These are phyloP conservation scores for Naumovozyma castellii DNA, from an alignment of 805 yeast species.

Conservation along the genomic window DNA sequence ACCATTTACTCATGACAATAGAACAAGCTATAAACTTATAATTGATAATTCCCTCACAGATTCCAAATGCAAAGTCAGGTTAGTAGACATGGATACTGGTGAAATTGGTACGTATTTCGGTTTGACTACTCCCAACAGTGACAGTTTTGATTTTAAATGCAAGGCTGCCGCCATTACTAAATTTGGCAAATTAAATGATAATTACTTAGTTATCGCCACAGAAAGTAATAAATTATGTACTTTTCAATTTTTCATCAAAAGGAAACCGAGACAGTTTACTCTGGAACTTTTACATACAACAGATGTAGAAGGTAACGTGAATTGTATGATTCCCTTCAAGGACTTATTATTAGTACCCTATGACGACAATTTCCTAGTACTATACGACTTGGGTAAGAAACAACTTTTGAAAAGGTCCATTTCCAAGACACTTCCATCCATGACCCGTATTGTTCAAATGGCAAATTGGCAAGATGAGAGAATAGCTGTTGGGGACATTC, in stretches of 20 bases:
- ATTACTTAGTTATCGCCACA: constrained; percentile 41
- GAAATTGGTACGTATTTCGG: neutral
- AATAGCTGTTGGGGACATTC: constrained; percentile 62
- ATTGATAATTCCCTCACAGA: neutral
- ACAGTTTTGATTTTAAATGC: constrained; percentile 5
- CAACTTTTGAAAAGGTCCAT: constrained; percentile 62
- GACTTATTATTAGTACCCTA: constrained; percentile 55
- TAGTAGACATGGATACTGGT: neutral
- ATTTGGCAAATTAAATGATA: constrained; percentile 17
- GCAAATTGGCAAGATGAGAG: constrained; percentile 43
- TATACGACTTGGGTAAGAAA: constrained; percentile 68
- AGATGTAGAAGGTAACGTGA: constrained; percentile 37
- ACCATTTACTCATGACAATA: neutral
- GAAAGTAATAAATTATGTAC: constrained; percentile 13
- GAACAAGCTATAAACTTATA: neutral
- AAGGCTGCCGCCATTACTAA: constrained; percentile 15
- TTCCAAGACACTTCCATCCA: constrained; percentile 32
- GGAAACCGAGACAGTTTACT: constrained; percentile 25
- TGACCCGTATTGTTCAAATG: constrained; percentile 45
- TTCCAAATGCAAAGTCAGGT: neutral
- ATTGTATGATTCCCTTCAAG: constrained; percentile 45
- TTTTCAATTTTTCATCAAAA: constrained; percentile 7
- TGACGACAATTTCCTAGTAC: constrained; percentile 37
- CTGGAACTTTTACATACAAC: constrained; percentile 55
- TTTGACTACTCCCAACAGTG: neutral